Evolutionary conservation across 345 rosid genomes (phyloP).

Genomic region (Citrus sp.): DNA sequence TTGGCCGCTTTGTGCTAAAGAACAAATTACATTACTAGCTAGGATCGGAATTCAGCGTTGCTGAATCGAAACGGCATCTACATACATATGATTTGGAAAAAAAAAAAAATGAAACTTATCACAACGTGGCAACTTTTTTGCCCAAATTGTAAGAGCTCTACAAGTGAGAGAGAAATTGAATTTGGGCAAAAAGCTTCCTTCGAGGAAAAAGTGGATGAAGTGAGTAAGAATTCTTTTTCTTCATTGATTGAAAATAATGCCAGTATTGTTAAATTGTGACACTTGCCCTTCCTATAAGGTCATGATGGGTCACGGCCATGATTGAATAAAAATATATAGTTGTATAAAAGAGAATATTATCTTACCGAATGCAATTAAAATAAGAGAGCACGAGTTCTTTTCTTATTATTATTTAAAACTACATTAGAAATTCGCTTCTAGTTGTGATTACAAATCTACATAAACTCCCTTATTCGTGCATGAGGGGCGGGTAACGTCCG

Average conservation of each 20-base stretch:
- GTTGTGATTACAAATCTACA: no score
- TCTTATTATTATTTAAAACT: no score
- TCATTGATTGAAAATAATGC: neutral
- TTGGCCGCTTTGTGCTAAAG: neutral
- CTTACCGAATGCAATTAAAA: neutral
- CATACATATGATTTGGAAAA: no score
- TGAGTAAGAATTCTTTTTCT: neutral
- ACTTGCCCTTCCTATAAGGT: neutral
- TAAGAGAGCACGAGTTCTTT: neutral
- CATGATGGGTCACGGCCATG: neutral
- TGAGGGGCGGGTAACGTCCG: no score
- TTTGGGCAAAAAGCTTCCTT: neutral
- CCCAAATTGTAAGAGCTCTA: constrained; percentile 3
- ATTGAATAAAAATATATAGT: neutral
- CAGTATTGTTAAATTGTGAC: neutral
- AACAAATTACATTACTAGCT: neutral
- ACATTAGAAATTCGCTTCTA: no score
- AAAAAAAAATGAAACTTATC: neutral
- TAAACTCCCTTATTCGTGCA: no score
- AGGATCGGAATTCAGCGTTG: neutral
- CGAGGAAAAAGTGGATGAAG: neutral
- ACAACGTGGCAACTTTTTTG: constrained; percentile 1
- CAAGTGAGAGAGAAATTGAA: neutral
- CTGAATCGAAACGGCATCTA: constrained; percentile 6
- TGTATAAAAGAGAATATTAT: neutral